These are phyloP conservation scores for Thymus quinquecostatus DNA, from an alignment of 257 asterid species.

Conservation along the genomic window DNA sequence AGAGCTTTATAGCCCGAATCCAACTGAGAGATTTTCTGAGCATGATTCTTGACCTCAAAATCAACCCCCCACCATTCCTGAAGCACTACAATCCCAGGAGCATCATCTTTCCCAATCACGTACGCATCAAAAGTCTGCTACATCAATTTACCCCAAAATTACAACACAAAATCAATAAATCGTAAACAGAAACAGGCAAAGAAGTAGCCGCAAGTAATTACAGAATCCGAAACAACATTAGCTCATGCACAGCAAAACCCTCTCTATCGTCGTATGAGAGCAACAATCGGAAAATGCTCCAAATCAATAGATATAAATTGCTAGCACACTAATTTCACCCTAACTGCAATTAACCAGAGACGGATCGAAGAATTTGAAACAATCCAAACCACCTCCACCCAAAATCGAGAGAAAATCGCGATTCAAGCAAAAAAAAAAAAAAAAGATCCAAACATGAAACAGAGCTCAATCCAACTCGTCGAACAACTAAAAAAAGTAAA, in stretches of 20 bases:
- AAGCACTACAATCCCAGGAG: constrained; percentile 94
- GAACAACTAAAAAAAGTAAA: not conserved
- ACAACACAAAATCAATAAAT: not conserved
- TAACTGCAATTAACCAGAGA: not conserved
- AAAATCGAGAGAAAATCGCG: not conserved
- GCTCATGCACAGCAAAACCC: constrained; percentile 10
- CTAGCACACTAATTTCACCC: not conserved
- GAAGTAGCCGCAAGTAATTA: not conserved
- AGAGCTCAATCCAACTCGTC: not conserved
- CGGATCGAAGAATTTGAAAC: not conserved
- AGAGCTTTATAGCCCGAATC: constrained; percentile 82
- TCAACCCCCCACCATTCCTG: constrained; percentile 99
- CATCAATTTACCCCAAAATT: constrained; percentile 24
- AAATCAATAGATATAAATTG: not conserved
- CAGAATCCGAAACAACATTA: not conserved
- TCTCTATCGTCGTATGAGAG: not conserved
- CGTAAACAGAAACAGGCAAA: not conserved
- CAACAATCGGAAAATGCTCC: not conserved
- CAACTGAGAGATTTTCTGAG: constrained; percentile 82
- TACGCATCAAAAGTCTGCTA: constrained; percentile 86
- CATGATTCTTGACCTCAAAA: constrained; percentile 95
- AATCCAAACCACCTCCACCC: constrained; percentile 2
- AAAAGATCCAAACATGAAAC: not conserved
- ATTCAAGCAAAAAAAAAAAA: not conserved
- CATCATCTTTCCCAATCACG: constrained; percentile 87